Conservation (phyloP, 306 rosid genomes). For the Canavalia ensiformis region DNA sequence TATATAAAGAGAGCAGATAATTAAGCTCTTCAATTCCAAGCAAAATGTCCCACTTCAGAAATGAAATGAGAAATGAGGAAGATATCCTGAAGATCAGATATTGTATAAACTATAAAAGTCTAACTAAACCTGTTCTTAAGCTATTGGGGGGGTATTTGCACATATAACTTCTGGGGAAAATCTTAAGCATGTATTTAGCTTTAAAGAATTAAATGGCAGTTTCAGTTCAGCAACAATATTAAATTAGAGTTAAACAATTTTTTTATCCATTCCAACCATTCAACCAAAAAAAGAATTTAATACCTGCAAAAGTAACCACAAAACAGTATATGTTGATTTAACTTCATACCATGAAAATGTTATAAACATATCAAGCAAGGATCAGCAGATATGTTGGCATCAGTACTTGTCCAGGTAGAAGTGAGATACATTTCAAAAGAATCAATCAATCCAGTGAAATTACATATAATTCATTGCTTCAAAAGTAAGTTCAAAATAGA, state of each 20-base stretch:
- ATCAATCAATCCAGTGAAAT: not conserved
- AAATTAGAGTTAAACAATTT: not conserved
- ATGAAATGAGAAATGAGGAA: not conserved
- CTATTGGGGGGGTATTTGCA: not conserved
- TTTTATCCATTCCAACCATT: slow-evolving; percentile 1
- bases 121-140: not conserved
- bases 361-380: not conserved
- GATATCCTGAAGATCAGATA: not conserved
- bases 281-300: slow-evolving; percentile 26
- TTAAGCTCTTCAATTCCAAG: not conserved
- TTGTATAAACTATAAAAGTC: not conserved
- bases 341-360: not conserved
- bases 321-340: not conserved
- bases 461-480: not conserved
- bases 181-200: slow-evolving; percentile 29
- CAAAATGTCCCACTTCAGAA: not conserved
- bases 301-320: not conserved
- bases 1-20: not conserved
- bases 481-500: slow-evolving; percentile 3
- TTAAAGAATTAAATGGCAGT: not conserved
- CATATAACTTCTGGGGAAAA: slow-evolving; percentile 13
- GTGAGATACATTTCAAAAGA: slow-evolving; percentile 12
- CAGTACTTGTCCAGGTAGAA: slow-evolving; percentile 25
- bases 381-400: slow-evolving; percentile 9
- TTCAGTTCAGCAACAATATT: slow-evolving; percentile 17